Percentiles rank a stretch among this genome's conserved stretches.
These are phyloP conservation scores for Gossypium anomalum DNA, from an alignment of 345 rosid species.

Conservation along the genomic window DNA sequence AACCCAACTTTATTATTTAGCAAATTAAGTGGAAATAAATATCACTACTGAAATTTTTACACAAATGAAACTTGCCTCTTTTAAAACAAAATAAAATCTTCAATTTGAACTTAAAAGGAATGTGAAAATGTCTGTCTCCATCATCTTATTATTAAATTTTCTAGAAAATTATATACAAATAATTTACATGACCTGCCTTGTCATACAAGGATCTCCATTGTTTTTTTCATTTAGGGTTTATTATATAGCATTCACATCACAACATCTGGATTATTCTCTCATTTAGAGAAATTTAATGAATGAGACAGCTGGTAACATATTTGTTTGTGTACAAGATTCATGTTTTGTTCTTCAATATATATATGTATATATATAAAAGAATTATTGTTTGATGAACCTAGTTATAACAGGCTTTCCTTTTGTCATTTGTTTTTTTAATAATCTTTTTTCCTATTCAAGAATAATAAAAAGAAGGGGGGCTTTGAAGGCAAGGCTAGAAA, in stretches of 20 bases:
- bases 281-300: neutral
- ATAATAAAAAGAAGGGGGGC: neutral
- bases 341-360: neutral
- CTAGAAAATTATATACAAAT: neutral
- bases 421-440: neutral
- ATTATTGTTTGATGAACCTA: neutral
- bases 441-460: neutral
- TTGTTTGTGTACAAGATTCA: neutral
- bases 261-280: neutral
- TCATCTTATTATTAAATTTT: neutral
- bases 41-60: neutral
- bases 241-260: neutral
- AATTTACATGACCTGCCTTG: neutral
- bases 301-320: neutral
- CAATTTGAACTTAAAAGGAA: neutral
- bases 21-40: too few relatives aligned
- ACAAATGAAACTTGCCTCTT: neutral
- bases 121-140: neutral
- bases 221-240: neutral
- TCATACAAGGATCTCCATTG: neutral
- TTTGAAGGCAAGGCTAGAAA: constrained; percentile 9
- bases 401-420: neutral
- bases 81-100: neutral
- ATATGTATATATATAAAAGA: too few relatives aligned
- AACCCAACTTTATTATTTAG: too few relatives aligned